Conservation (phyloP, 2,329 filamentous ascomycete species). For the Podosphaera leucotricha region DNA sequence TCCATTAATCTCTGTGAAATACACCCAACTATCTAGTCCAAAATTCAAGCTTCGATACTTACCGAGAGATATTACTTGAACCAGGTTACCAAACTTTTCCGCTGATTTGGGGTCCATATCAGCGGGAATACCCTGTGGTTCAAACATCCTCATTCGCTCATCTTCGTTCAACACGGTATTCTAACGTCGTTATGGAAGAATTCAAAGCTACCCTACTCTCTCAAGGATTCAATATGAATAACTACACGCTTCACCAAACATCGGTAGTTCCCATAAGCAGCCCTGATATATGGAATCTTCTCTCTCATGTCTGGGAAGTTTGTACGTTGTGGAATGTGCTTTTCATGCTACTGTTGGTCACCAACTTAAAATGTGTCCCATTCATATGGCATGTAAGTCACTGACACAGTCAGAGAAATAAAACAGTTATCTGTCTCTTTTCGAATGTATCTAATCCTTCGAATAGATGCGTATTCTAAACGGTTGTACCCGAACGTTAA, state of each 20-base stretch:
- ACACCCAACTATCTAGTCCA: background rate
- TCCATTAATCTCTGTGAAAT: background rate
- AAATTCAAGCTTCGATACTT: background rate
- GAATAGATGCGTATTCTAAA: constrained; percentile 16
- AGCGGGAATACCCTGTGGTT: background rate
- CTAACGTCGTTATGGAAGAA: background rate
- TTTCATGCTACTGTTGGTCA: constrained; percentile 19
- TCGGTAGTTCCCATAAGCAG: background rate
- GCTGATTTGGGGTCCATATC: background rate
- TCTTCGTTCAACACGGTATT: background rate
- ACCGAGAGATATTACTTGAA: background rate
- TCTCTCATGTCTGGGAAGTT: constrained; percentile 9
- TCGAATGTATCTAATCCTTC: background rate
- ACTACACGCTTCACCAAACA: background rate
- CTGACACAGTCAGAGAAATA: background rate
- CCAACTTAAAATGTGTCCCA: constrained; percentile 34
- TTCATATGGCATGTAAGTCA: constrained; percentile 33
- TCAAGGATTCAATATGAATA: background rate
- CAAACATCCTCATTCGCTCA: background rate
- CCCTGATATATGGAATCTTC: background rate
- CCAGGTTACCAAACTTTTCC: background rate
- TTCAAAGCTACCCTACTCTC: background rate
- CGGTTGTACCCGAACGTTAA: constrained; percentile 22
- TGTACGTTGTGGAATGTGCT: constrained; percentile 15
- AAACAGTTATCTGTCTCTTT: background rate